phyloP scores from a whole-genome alignment of 2,329 filamentous ascomycete species.

The Exophiala sp. region DNA sequence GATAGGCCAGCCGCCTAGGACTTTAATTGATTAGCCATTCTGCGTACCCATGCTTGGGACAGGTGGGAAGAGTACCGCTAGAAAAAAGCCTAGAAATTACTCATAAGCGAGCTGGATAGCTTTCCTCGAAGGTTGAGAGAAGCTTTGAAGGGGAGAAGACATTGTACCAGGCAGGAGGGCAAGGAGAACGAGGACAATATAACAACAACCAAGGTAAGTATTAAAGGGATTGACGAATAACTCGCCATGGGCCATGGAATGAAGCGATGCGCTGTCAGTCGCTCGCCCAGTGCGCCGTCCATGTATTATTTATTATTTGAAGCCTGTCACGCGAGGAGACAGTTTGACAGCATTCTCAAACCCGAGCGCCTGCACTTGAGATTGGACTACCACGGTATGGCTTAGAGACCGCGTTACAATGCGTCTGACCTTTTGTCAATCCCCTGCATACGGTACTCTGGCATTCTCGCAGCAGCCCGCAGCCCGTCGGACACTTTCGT shows the following conservation, averaged over 20 bases:
- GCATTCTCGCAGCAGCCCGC: neutral
- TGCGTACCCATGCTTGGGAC: no score
- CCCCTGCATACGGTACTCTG: neutral
- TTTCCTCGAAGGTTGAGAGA: neutral
- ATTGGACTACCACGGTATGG: neutral
- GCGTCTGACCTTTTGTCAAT: neutral
- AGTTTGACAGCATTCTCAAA: slow-evolving; percentile 1
- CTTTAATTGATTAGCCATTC: neutral
- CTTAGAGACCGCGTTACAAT: no score
- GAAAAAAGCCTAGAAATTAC: neutral
- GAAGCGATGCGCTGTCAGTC: neutral
- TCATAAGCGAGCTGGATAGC: neutral
- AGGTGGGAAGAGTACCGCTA: neutral
- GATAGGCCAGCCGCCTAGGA: neutral
- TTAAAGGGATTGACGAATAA: neutral
- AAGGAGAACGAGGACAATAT: neutral
- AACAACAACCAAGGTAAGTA: neutral
- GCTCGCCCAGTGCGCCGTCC: neutral
- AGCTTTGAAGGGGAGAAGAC: neutral
- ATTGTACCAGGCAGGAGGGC: neutral
- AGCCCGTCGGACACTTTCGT: no score
- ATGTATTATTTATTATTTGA: slow-evolving; percentile 1
- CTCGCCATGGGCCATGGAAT: neutral
- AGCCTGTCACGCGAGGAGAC: slow-evolving; percentile 4
- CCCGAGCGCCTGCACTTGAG: neutral